Percentiles rank a stretch among this genome's conserved stretches.
Evolutionary conservation across 169 alveolate genomes (phyloP).

Genomic region (Fabrea salina): DNA sequence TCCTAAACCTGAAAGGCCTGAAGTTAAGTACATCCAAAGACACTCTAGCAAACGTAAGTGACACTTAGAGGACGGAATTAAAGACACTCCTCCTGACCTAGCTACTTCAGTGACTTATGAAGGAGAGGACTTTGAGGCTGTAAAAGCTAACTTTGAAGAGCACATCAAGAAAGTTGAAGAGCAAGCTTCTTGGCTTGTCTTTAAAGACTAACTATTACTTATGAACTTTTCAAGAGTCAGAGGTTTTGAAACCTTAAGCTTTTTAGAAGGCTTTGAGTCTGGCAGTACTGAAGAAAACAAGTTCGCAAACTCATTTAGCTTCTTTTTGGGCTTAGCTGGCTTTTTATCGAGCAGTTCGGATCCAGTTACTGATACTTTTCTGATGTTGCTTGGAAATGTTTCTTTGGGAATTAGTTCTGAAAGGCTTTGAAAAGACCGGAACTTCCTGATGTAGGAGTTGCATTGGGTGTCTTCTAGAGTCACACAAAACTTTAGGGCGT

Average conservation of each 20-base stretch:
- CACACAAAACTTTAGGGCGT: too few relatives aligned
- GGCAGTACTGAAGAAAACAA: background rate
- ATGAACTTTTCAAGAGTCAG: background rate
- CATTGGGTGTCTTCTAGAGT: too few relatives aligned
- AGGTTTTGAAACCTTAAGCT: background rate
- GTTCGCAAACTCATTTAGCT: background rate
- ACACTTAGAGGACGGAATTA: slow-evolving; percentile 53
- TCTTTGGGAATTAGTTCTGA: too few relatives aligned
- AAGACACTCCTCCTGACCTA: slow-evolving; percentile 85
- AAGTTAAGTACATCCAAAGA: slow-evolving; percentile 50
- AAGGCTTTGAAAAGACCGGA: too few relatives aligned
- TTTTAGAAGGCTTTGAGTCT: background rate
- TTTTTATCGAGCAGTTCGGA: too few relatives aligned
- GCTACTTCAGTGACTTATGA: slow-evolving; percentile 78
- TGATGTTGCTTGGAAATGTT: too few relatives aligned
- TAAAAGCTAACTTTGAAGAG: slow-evolving; percentile 57
- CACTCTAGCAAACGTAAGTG: slow-evolving; percentile 55
- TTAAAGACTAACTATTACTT: background rate
- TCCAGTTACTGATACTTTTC: too few relatives aligned
- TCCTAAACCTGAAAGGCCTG: slow-evolving; percentile 83
- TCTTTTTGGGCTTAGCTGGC: slow-evolving; percentile 1
- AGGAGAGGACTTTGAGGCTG: slow-evolving; percentile 50
- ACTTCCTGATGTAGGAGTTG: too few relatives aligned
- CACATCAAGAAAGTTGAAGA: background rate
- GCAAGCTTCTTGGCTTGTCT: slow-evolving; percentile 16